Evolutionary conservation across 192 early-diverging fungal species (phyloP).

Genomic region (Entophlyctis luteolus): DNA sequence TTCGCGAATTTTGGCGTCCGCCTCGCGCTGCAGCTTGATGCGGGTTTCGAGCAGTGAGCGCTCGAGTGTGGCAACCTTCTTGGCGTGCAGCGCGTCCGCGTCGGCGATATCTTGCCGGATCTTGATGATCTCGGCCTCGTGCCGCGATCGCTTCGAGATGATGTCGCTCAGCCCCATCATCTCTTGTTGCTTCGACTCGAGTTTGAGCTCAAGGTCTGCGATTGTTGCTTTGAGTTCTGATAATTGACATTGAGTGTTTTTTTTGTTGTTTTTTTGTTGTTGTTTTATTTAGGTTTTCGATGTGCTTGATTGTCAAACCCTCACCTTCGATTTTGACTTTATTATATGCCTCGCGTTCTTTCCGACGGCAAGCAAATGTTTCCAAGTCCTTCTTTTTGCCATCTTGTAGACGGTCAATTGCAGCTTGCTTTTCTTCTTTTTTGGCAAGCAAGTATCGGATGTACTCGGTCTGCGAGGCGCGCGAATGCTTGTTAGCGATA

Average conservation of each 20-base stretch:
- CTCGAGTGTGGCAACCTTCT: slow-evolving; percentile 35
- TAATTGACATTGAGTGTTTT: slow-evolving; percentile 29
- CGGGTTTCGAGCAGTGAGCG: slow-evolving; percentile 43
- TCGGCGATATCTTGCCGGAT: slow-evolving; percentile 39
- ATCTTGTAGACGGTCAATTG: slow-evolving; percentile 39
- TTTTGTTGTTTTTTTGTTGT: neutral
- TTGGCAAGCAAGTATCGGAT: slow-evolving; percentile 48
- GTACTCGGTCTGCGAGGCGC: slow-evolving; percentile 41
- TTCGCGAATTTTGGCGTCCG: slow-evolving; percentile 43
- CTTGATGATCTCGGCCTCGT: slow-evolving; percentile 43
- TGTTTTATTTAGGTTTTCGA: neutral
- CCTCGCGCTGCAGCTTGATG: slow-evolving; percentile 51
- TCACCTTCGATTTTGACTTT: slow-evolving; percentile 39
- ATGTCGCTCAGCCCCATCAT: slow-evolving; percentile 41
- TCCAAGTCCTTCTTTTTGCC: slow-evolving; percentile 41
- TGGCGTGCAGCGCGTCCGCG: slow-evolving; percentile 37
- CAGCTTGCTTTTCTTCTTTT: slow-evolving; percentile 43
- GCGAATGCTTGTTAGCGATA: neutral
- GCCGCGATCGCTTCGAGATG: slow-evolving; percentile 39
- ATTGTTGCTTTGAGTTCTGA: slow-evolving; percentile 40
- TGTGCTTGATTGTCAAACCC: no score
- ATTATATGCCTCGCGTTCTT: slow-evolving; percentile 34
- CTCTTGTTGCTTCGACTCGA: slow-evolving; percentile 45
- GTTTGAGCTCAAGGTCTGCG: slow-evolving; percentile 38
- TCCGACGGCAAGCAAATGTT: slow-evolving; percentile 23